phyloP scores from a whole-genome alignment of 208 protist species.

The Crithidia acanthocephali region DNA sequence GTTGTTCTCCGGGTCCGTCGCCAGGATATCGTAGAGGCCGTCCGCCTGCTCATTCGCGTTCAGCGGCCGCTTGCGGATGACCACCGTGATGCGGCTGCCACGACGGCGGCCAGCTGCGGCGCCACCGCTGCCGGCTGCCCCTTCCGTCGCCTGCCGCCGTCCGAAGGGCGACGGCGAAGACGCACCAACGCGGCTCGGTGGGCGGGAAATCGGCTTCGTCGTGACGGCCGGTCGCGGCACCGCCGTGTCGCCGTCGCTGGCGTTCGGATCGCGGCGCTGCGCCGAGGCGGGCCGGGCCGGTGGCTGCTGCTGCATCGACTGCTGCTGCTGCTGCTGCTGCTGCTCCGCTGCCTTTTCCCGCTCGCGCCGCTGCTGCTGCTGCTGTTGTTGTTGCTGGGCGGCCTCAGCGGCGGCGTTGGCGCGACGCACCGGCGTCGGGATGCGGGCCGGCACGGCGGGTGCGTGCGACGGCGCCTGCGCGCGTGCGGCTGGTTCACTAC shows the following conservation, averaged over 20 bases:
- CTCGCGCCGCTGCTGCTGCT: conserved; percentile 16
- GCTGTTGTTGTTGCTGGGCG: conserved; percentile 22
- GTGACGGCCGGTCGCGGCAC: conserved; percentile 19
- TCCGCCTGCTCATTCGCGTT: conserved; percentile 77
- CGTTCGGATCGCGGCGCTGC: conserved; percentile 59
- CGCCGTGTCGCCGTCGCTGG: conserved; percentile 37
- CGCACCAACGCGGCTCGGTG: conserved; percentile 62
- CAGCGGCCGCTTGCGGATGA: conserved; percentile 92
- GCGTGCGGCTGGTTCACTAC: conserved; percentile 26
- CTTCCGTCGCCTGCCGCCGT: conserved; percentile 35
- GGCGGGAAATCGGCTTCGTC: conserved; percentile 58
- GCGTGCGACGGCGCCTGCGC: conserved; percentile 24
- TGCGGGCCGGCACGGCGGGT: conserved; percentile 25
- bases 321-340: conserved; percentile 34
- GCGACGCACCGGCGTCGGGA: conserved; percentile 33
- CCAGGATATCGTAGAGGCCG: conserved; percentile 90
- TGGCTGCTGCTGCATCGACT: conserved; percentile 21
- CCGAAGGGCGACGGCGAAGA: conserved; percentile 57
- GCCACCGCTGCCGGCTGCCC: conserved; percentile 13
- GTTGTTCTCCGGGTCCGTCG: conserved; percentile 83
- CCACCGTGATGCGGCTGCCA: conserved; percentile 86
- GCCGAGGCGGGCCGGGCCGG: conserved; percentile 26
- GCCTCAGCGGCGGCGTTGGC: conserved; percentile 8
- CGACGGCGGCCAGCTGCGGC: conserved; percentile 44
- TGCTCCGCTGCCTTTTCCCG: conserved; percentile 17